Evolutionary conservation across 345 rosid genomes (phyloP).

Genomic region (Gossypium raimondii): DNA sequence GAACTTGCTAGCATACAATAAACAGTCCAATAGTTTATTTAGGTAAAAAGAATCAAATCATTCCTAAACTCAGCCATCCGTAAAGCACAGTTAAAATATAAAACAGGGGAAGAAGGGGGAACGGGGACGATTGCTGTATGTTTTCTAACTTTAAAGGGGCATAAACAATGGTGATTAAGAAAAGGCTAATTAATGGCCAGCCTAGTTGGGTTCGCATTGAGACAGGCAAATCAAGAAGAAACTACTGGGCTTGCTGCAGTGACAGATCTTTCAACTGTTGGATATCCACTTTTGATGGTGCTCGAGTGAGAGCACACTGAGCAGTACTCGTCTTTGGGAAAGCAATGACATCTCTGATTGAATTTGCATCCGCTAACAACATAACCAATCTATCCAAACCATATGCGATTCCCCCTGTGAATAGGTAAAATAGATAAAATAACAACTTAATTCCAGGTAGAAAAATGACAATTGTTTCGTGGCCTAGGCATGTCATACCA

Average conservation of each 20-base stretch:
- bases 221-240: background rate
- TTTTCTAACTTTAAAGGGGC: background rate
- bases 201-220: background rate
- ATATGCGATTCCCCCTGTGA: slow-evolving; percentile 84
- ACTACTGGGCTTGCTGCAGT: slow-evolving; percentile 29
- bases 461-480: background rate
- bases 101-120: too few species aligned
- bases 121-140: too few species aligned
- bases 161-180: background rate
- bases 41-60: too few species aligned
- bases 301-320: slow-evolving; percentile 80
- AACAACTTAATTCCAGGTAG: background rate
- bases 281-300: slow-evolving; percentile 94
- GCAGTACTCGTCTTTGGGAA: slow-evolving; percentile 94
- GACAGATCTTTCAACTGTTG: slow-evolving; percentile 78
- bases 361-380: slow-evolving; percentile 71
- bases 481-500: slow-evolving; percentile 37
- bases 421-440: background rate
- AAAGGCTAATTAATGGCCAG: background rate
- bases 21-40: too few species aligned
- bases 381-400: slow-evolving; percentile 92
- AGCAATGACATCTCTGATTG: slow-evolving; percentile 92
- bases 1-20: too few species aligned
- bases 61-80: too few species aligned
- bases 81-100: too few species aligned